Conservation (phyloP, 2,329 filamentous ascomycete genomes). For the Magnaporthiopsis incrustans region DNA sequence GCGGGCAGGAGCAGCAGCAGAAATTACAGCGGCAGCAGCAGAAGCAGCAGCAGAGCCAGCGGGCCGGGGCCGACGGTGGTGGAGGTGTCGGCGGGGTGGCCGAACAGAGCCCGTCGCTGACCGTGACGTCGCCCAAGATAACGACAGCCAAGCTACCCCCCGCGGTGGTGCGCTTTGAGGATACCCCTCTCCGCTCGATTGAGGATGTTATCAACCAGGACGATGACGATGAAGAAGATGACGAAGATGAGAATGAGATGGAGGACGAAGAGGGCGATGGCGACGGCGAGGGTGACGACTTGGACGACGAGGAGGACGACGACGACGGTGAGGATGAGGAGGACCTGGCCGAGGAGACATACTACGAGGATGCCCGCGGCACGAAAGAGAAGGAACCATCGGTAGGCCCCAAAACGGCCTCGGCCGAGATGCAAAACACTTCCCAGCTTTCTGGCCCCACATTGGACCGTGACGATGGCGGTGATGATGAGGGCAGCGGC, state of each 20-base stretch:
- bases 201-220: slow-evolving; percentile 9
- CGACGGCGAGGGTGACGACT: slow-evolving; percentile 7
- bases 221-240: slow-evolving; percentile 2
- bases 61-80: neutral
- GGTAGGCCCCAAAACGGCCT: neutral
- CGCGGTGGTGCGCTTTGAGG: neutral
- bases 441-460: neutral
- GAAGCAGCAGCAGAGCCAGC: neutral
- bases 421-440: neutral
- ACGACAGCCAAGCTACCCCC: neutral
- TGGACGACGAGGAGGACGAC: slow-evolving; percentile 1
- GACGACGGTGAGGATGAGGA: slow-evolving; percentile 9
- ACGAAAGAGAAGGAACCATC: neutral
- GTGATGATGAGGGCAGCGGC: neutral
- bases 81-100: neutral
- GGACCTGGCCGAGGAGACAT: slow-evolving; percentile 3
- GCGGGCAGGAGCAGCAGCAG: neutral
- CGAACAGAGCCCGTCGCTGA: neutral
- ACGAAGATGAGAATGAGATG: slow-evolving; percentile 10
- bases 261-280: slow-evolving; percentile 8
- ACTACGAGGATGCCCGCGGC: neutral
- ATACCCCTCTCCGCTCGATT: neutral
- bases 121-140: neutral
- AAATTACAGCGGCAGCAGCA: neutral
- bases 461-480: neutral